Base-by-base conservation (phyloP, 2,329 filamentous ascomycete species). In the Colletotrichum sp. region DNA sequence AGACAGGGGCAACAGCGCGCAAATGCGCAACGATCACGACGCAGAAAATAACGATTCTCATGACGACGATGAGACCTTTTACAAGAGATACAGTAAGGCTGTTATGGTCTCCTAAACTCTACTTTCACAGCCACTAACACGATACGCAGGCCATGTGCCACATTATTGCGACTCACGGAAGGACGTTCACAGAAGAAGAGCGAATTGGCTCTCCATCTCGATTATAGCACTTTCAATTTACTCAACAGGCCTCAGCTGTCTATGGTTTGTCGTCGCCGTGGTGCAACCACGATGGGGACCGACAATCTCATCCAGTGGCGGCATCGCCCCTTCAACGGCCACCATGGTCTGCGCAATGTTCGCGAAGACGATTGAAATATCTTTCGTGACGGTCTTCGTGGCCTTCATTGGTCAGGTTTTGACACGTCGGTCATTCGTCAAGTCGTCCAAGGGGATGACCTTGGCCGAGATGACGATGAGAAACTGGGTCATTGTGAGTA, bases 391-490 rank as follows among this genome's bases (percentile, higher is more conserved):
- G 0, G 92, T 95, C 0, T 94, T 95, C 76, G 93, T 96, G 2
- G 90, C 93, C 0, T 94, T 94, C 70, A 82, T 96, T 0, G 95
- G 95, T 0, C 95, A 97, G 81, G 90, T 94, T 0, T 84, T 96
- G 18, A 95, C 91, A n/a, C 88, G 93, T 25, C 87, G 93, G 70
- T 93, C 94, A 0, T 89, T 95, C 71, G 88, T 89, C 28, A 89
- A 88, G 70, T 86, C 88, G 10, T 89, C 91, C 0, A 85, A 86
- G 4, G 94, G 94, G 3, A 89, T 96, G 74, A 95, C 92, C 0
- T 88, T 96, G 18, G 93, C 94, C 0, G 94, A 96, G 80, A 91
- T 96, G 86, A 93, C 90, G 18, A 95, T 96, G 93, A 89, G 94
- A 62, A 90, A 90, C 58, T 96, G 94, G 94, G 89, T 93, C 25